Evolutionary conservation across 768 basidiomycete genomes (phyloP).

Genomic region (Russula olivacea): DNA sequence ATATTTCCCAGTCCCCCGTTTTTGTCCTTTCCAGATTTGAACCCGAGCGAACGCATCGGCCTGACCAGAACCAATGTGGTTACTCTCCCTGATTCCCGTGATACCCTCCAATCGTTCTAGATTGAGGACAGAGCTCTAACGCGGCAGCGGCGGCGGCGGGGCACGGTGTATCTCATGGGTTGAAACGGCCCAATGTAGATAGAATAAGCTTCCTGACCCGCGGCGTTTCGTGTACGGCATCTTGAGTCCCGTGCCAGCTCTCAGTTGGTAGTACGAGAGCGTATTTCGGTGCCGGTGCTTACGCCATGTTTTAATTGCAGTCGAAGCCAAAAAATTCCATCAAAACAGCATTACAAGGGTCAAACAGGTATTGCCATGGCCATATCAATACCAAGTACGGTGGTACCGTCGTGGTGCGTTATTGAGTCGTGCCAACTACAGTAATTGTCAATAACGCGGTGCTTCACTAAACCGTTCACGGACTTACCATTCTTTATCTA

Average conservation of each 20-base stretch:
- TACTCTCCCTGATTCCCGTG: not conserved
- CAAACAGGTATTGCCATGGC: not conserved
- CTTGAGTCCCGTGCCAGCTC: not conserved
- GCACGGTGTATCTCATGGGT: not conserved
- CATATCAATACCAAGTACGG: not conserved
- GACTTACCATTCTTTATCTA: not conserved
- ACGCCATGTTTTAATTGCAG: not conserved
- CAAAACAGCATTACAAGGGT: not conserved
- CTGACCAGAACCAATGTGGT: not conserved
- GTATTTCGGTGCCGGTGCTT: not conserved
- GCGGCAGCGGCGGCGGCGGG: not conserved
- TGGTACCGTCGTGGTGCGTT: not conserved
- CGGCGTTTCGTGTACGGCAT: slow-evolving; percentile 15
- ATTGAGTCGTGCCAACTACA: not conserved
- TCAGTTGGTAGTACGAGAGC: not conserved
- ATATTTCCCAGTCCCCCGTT: not conserved
- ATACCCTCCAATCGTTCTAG: not conserved
- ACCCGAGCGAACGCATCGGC: not conserved
- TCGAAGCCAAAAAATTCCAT: not conserved
- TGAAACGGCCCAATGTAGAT: not conserved
- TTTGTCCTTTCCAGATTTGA: not conserved
- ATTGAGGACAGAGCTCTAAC: not conserved
- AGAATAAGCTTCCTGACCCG: slow-evolving; percentile 6
- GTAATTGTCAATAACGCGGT: not conserved
- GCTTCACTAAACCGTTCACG: not conserved